Percentiles rank a stretch among this genome's conserved stretches.
Conservation (phyloP, 768 basidiomycete genomes). For the Leccinum ochraceum region DNA sequence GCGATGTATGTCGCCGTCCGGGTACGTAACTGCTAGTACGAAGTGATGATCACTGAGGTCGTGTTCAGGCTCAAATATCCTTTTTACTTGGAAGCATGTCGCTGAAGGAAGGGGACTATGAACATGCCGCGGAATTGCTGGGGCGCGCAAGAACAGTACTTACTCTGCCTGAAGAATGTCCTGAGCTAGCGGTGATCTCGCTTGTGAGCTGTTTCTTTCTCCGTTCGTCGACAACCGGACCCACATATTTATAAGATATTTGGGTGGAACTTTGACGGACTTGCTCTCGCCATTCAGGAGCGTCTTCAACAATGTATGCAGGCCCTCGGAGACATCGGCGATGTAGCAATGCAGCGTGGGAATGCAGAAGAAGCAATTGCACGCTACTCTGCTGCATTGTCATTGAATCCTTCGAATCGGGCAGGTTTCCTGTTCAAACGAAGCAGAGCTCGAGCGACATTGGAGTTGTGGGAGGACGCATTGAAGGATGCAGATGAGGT, state of each 20-base stretch:
- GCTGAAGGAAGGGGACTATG: not conserved
- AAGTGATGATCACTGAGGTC: not conserved
- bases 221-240: not conserved
- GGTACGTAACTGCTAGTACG: not conserved
- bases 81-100: not conserved
- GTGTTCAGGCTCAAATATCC: slow-evolving; percentile 10
- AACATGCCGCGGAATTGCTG: not conserved
- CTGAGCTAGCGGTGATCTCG: slow-evolving; percentile 6
- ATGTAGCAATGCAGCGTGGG: not conserved
- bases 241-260: slow-evolving; percentile 4
- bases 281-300: not conserved
- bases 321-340: not conserved
- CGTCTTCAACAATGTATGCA: not conserved
- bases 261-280: slow-evolving; percentile 19
- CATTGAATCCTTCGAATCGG: not conserved
- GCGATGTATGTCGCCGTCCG: not conserved
- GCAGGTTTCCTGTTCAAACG: slow-evolving; percentile 7
- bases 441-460: slow-evolving; percentile 1
- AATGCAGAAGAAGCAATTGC: slow-evolving; percentile 4
- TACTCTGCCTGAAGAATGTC: not conserved
- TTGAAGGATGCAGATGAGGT: slow-evolving; percentile 18
- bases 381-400: slow-evolving; percentile 7
- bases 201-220: slow-evolving; percentile 2
- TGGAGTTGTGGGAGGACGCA: slow-evolving; percentile 8
- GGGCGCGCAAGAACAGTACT: not conserved